Evolutionary conservation across 73 alveolate species (phyloP).

Genomic region (Symbiodinium natans): DNA sequence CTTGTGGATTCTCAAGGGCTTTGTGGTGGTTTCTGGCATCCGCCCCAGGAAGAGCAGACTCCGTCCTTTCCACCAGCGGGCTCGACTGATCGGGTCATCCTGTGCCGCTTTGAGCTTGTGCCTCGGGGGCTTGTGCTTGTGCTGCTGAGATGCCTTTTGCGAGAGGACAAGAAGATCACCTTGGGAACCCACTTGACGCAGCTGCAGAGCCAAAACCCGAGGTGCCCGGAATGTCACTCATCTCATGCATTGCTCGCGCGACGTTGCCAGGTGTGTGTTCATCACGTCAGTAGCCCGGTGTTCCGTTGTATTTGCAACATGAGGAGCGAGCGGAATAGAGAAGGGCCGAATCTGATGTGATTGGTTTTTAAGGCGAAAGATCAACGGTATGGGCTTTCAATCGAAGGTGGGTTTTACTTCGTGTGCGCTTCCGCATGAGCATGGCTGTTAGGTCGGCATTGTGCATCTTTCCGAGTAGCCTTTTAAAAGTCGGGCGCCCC

Average conservation of each 20-base stretch:
- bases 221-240: background rate
- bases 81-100: background rate
- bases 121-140: background rate
- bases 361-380: constrained; percentile 82
- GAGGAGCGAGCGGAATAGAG: background rate
- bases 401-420: constrained; percentile 20
- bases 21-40: too few species aligned
- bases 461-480: too few species aligned
- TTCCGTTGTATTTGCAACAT: background rate
- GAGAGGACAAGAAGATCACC: constrained; percentile 63
- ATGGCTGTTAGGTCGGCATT: too few species aligned
- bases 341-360: too few species aligned
- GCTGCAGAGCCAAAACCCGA: constrained; percentile 84
- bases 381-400: constrained; percentile 84
- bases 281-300: constrained; percentile 18
- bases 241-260: background rate
- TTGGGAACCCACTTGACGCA: constrained; percentile 72
- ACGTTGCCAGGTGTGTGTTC: constrained; percentile 29
- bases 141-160: background rate
- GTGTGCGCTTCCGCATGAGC: too few species aligned
- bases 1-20: too few species aligned
- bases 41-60: constrained; percentile 39
- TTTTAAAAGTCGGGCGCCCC: too few species aligned
- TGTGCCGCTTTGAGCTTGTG: too few species aligned
- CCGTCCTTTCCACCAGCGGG: constrained; percentile 69